Conservation (phyloP, 1,139 yeast species). For the Blastobotrys proliferans region DNA sequence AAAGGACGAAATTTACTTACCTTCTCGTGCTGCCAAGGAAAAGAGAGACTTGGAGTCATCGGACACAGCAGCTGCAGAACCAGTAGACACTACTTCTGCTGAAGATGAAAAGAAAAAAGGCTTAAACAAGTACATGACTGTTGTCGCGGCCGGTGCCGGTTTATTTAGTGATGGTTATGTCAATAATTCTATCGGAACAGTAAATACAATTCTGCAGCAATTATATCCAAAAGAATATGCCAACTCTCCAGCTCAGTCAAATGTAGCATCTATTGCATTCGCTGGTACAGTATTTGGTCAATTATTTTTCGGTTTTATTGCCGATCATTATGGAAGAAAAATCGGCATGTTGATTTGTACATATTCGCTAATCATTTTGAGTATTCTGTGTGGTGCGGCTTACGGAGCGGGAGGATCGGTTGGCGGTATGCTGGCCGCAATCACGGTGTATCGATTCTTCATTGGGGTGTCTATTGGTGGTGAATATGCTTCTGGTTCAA, state of each 20-base stretch:
- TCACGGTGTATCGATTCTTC: constrained; percentile 81
- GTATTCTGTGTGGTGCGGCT: constrained; percentile 75
- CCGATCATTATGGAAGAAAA: constrained; percentile 77
- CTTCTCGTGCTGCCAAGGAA: constrained; percentile 1
- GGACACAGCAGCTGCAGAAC: background rate
- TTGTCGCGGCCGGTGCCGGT: constrained; percentile 86
- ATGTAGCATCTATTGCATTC: constrained; percentile 84
- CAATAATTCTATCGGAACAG: constrained; percentile 77
- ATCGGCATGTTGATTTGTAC: constrained; percentile 78
- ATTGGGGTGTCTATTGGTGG: constrained; percentile 76
- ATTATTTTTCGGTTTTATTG: constrained; percentile 68
- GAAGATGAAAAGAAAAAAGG: background rate
- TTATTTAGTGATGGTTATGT: constrained; percentile 88
- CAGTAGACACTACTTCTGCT: background rate
- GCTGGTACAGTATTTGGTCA: constrained; percentile 92
- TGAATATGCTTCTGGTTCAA: constrained; percentile 91
- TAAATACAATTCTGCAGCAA: constrained; percentile 58
- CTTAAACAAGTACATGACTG: constrained; percentile 54
- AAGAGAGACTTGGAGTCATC: too few relatives aligned
- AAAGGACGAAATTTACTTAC: constrained; percentile 7
- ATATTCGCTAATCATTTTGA: constrained; percentile 63
- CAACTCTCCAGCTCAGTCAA: constrained; percentile 62
- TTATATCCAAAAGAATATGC: constrained; percentile 64
- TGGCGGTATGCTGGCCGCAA: constrained; percentile 72
- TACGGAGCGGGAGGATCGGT: constrained; percentile 74